phyloP scores from a whole-genome alignment of 805 yeast species.

The Starmerella apis region DNA sequence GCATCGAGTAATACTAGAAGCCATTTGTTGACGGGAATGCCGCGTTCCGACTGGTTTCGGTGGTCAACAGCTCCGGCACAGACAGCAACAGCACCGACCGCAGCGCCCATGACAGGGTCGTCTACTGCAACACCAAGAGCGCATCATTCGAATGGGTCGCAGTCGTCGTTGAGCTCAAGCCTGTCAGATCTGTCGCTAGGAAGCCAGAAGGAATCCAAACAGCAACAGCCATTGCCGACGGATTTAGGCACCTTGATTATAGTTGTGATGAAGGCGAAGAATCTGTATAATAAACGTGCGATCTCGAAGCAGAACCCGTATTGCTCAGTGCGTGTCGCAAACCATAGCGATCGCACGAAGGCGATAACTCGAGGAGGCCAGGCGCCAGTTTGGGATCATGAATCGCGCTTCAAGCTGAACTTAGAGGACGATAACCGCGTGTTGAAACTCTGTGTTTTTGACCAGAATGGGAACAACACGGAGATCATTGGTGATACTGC shows the following conservation, averaged over 20 bases:
- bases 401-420: slow-evolving; percentile 30
- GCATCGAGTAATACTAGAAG: neutral
- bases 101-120: neutral
- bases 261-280: slow-evolving; percentile 70
- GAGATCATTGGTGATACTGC: slow-evolving; percentile 74
- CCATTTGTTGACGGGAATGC: neutral
- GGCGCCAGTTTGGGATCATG: slow-evolving; percentile 65
- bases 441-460: slow-evolving; percentile 64
- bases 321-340: slow-evolving; percentile 70
- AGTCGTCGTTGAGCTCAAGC: slow-evolving; percentile 5
- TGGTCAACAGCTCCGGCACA: neutral
- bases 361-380: slow-evolving; percentile 85
- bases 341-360: slow-evolving; percentile 68
- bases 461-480: slow-evolving; percentile 68
- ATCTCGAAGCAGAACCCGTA: slow-evolving; percentile 92
- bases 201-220: neutral
- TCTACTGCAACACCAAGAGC: neutral
- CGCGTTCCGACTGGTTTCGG: slow-evolving; percentile 1
- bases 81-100: neutral
- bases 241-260: slow-evolving; percentile 51
- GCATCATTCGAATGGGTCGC: neutral
- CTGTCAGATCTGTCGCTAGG: slow-evolving; percentile 1
- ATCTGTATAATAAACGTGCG: slow-evolving; percentile 73
- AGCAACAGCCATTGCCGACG: slow-evolving; percentile 11
- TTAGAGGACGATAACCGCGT: slow-evolving; percentile 38